Evolutionary conservation across 768 basidiomycete genomes (phyloP), one percentile per base, ranked within the genome.

Genomic region (Mycena maculata): DNA sequence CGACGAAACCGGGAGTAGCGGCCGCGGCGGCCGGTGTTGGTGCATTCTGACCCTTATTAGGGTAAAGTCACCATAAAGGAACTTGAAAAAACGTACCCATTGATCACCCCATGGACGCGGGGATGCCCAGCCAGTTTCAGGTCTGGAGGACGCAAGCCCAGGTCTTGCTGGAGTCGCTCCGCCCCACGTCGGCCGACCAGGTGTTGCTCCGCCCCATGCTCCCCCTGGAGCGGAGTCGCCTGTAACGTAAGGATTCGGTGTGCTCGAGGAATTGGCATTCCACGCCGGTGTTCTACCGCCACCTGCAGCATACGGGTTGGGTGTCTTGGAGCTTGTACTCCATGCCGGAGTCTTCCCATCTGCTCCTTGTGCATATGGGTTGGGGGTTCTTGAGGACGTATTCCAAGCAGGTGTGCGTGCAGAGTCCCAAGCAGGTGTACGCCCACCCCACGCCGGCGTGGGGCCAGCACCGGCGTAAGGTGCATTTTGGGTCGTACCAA

Each of bases 331-430:
- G 44, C 81, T 80, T 10, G 84, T 84, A 66, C 82, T 86, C 85
- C 90, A 91, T 18, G 90, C 90, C 0, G 92, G 92, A 9, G 92
- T 93, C 62, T 85, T 83, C 36, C 89, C 84, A 20, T 90, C 85
- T 47, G 86, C 86, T 33, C 78, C 76, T 33, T 62, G 70, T 28
- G 72, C 73, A 57, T 84, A 82, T 12, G 83, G 80, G 65, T 82
- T 82, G 18, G 76, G 67, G 39, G 80, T 80, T 45, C 76, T 71
- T 36, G 71, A 73, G 27, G 70, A 72, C 33, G 65, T 31, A 36
- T 56, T 60, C 73, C 73, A 76, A 25, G 60, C 69, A 44, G 70
- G 70, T 22, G 70, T 73, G 28, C 70, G 63, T 33, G 68, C 72
- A 28, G 73, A 70, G 44, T 77, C 76, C 78, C 76, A 76, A 48